Percentiles rank a stretch among this genome's conserved stretches.
Conservation (phyloP, 371 early-diverging fungal genomes). For the Apophysomyces elegans region DNA sequence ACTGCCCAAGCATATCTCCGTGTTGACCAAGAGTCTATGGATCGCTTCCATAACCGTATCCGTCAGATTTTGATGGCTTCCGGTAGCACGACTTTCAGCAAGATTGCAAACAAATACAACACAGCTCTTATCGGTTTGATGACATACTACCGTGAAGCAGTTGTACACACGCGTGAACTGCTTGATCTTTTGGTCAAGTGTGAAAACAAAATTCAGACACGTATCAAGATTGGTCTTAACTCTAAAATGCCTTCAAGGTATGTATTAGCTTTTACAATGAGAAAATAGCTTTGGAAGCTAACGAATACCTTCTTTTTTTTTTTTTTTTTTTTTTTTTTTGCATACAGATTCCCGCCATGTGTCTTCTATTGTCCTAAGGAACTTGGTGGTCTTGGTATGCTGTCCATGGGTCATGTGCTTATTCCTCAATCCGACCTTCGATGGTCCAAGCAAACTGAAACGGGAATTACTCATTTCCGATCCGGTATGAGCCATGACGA, state of each 20-base stretch:
- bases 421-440: conserved; percentile 97
- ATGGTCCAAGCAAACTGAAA: conserved; percentile 97
- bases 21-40: conserved; percentile 93
- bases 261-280: no score
- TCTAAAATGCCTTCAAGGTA: conserved; percentile 94
- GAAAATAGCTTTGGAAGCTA: no score
- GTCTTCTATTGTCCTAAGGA: conserved; percentile 85
- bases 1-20: conserved; percentile 96
- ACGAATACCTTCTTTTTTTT: no score
- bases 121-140: conserved; percentile 94
- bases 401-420: conserved; percentile 97
- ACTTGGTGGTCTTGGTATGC: conserved; percentile 99
- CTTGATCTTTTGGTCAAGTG: conserved; percentile 95
- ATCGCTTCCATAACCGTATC: conserved; percentile 94
- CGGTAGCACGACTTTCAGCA: conserved; percentile 97
- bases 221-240: conserved; percentile 99
- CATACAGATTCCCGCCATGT: conserved; percentile 92
- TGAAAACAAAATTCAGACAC: conserved; percentile 98
- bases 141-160: conserved; percentile 98
- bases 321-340: no score
- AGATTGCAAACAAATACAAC: conserved; percentile 98
- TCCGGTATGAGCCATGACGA: conserved; percentile 98
- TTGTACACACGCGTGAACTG: conserved; percentile 95
- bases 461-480: conserved; percentile 98
- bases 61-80: conserved; percentile 98